phyloP scores from a whole-genome alignment of 805 yeast genomes.

The Starmerella bombi region DNA sequence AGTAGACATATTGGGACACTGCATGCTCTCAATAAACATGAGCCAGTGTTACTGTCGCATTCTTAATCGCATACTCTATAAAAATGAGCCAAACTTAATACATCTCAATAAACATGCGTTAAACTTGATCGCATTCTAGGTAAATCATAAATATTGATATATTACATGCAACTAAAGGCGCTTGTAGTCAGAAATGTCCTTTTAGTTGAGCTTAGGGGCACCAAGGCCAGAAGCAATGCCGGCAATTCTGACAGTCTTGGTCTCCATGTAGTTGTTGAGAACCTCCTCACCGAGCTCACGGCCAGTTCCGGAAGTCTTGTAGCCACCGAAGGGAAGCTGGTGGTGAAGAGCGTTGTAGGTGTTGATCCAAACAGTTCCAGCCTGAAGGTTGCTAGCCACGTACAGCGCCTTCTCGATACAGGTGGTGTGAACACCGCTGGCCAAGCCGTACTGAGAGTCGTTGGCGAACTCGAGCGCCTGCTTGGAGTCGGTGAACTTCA shows the following conservation, averaged over 20 bases:
- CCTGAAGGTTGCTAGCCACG: slow-evolving; percentile 45
- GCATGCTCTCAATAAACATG: no score
- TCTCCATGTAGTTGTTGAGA: slow-evolving; percentile 54
- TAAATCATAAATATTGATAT: no score
- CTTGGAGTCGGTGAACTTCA: slow-evolving; percentile 50
- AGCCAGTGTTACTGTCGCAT: no score
- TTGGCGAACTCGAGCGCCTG: slow-evolving; percentile 62
- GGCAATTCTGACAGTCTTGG: slow-evolving; percentile 66
- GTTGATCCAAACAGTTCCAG: slow-evolving; percentile 61
- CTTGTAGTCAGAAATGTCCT: no score
- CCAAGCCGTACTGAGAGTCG: slow-evolving; percentile 63
- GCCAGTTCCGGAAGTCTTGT: slow-evolving; percentile 66
- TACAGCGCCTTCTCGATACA: slow-evolving; percentile 54
- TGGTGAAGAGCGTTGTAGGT: slow-evolving; percentile 52
- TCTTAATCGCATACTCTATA: no score
- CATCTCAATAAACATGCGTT: no score
- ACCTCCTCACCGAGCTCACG: slow-evolving; percentile 71
- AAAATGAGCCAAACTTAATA: no score
- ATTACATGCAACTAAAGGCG: no score
- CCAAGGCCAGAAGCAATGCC: slow-evolving; percentile 23
- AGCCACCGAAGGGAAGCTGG: slow-evolving; percentile 70
- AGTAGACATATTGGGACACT: no score
- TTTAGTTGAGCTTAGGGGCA: slow-evolving; percentile 10
- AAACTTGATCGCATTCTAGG: no score
- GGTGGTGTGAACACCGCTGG: slow-evolving; percentile 65